Conservation (phyloP, 768 basidiomycete species). For the Termitomyces sp. region DNA sequence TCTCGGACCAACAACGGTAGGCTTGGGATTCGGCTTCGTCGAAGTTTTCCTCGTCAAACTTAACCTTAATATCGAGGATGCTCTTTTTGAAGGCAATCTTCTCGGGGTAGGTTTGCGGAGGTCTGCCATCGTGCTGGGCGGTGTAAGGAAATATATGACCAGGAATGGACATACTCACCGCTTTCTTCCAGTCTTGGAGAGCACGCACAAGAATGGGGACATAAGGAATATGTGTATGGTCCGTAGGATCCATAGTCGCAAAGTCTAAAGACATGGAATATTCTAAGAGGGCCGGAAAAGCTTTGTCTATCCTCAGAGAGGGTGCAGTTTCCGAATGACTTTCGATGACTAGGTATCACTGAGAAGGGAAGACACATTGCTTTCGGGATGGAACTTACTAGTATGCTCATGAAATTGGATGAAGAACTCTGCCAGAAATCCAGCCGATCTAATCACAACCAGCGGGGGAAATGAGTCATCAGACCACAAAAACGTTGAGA, state of each 20-base stretch:
- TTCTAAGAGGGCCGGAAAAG: slow-evolving; percentile 79
- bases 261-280: slow-evolving; percentile 74
- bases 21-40: slow-evolving; percentile 92
- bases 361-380: not conserved
- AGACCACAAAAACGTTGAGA: slow-evolving; percentile 69
- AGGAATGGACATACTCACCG: slow-evolving; percentile 40
- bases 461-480: slow-evolving; percentile 60
- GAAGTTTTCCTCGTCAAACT: slow-evolving; percentile 93
- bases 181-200: slow-evolving; percentile 78
- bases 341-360: slow-evolving; percentile 67
- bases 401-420: slow-evolving; percentile 89
- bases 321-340: slow-evolving; percentile 76
- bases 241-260: slow-evolving; percentile 78
- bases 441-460: slow-evolving; percentile 78
- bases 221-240: slow-evolving; percentile 89
- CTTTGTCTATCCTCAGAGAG: slow-evolving; percentile 82
- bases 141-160: not conserved
- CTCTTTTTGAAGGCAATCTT: slow-evolving; percentile 73
- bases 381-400: slow-evolving; percentile 42
- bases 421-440: slow-evolving; percentile 86
- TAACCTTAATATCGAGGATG: slow-evolving; percentile 62
- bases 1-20: slow-evolving; percentile 70
- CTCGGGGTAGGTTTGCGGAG: slow-evolving; percentile 60
- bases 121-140: slow-evolving; percentile 60
- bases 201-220: slow-evolving; percentile 84